Conservation (phyloP, 2,329 filamentous ascomycete genomes). For the Talaromyces sp. region DNA sequence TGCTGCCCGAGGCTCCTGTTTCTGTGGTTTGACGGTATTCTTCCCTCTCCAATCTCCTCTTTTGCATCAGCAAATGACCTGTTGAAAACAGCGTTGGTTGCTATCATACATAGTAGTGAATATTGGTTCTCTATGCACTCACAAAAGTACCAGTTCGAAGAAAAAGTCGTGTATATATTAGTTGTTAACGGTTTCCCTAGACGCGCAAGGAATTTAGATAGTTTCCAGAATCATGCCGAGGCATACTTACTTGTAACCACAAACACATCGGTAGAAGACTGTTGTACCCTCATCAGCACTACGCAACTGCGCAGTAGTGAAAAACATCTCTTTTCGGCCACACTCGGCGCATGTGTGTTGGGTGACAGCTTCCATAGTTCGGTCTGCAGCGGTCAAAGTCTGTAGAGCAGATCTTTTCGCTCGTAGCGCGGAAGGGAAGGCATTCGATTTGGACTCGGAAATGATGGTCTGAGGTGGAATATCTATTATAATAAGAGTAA, state of each 20-base stretch:
- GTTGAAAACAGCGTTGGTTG: slow-evolving; percentile 17
- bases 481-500: slow-evolving; percentile 53
- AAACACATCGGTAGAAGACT: slow-evolving; percentile 84
- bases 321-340: slow-evolving; percentile 76
- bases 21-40: slow-evolving; percentile 21
- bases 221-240: neutral
- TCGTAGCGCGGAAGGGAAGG: slow-evolving; percentile 85
- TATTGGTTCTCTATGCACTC: neutral
- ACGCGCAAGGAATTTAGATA: slow-evolving; percentile 14
- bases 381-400: slow-evolving; percentile 70
- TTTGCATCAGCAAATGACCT: neutral
- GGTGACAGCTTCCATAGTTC: slow-evolving; percentile 68
- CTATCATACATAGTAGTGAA: slow-evolving; percentile 19
- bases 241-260: slow-evolving; percentile 68
- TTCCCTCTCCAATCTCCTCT: neutral
- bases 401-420: slow-evolving; percentile 85
- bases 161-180: slow-evolving; percentile 22
- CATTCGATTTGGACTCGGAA: slow-evolving; percentile 80
- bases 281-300: slow-evolving; percentile 94
- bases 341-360: slow-evolving; percentile 74
- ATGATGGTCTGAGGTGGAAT: slow-evolving; percentile 70
- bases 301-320: slow-evolving; percentile 77
- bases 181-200: slow-evolving; percentile 37
- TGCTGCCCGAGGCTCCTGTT: slow-evolving; percentile 63
- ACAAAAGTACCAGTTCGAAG: neutral